Conservation (phyloP, 2,329 filamentous ascomycete species). For the Fusarium poae region DNA sequence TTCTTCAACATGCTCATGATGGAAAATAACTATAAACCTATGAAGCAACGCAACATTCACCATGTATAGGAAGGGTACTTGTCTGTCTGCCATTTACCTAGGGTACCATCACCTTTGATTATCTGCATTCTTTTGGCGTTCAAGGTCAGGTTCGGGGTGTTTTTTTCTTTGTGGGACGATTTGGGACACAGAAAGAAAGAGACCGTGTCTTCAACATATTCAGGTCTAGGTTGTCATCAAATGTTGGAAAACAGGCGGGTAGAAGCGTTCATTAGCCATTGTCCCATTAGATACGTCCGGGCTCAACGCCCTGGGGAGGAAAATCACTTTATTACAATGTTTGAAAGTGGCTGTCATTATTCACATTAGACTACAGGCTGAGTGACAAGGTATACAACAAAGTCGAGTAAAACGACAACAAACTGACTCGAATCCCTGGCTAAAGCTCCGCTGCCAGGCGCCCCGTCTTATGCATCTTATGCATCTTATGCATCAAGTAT, state of each 20-base stretch:
- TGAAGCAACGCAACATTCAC: constrained; percentile 33
- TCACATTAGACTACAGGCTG: neutral
- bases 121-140: constrained; percentile 41
- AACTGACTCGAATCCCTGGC: constrained; percentile 6
- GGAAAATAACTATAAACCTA: constrained; percentile 28
- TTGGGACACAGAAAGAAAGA: constrained; percentile 36
- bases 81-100: neutral
- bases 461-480: constrained; percentile 27
- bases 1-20: constrained; percentile 37
- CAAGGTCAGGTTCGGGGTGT: constrained; percentile 9
- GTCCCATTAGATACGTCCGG: constrained; percentile 47
- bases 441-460: constrained; percentile 9
- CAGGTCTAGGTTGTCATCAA: constrained; percentile 43
- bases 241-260: constrained; percentile 30
- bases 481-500: constrained; percentile 27
- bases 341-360: neutral
- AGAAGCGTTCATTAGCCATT: constrained; percentile 37
- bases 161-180: constrained; percentile 30
- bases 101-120: constrained; percentile 30
- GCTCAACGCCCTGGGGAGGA: constrained; percentile 51
- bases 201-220: constrained; percentile 52
- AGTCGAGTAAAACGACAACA: neutral
- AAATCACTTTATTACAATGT: constrained; percentile 4
- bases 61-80: constrained; percentile 30
- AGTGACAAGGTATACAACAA: neutral